Evolutionary conservation across 2,329 filamentous ascomycete species (phyloP), one percentile per base, ranked within the genome.

Genomic region (Ophiostoma himal-ulmi): DNA sequence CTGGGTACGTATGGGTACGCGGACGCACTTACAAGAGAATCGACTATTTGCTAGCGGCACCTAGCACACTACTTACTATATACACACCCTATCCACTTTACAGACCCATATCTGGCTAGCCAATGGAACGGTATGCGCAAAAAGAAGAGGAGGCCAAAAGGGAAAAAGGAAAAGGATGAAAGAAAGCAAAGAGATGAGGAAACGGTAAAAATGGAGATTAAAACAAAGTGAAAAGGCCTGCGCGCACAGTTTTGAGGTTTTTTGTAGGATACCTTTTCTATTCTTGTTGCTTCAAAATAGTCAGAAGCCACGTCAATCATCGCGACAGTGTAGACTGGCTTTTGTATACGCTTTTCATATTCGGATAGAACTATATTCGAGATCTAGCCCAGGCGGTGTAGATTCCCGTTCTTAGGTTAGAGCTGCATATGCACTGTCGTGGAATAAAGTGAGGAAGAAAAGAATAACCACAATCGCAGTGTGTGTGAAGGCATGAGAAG

Each of bases 81-180:
- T 34, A 69, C 68, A 36, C 60, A 34, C 68, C 68, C 64, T 54
- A 6, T 36, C 69, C 69, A 65, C 48, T 57, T 57, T 64, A 60
- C 26, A 64, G 20, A 37, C n/a, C 64, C 48, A 62, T 26, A 17
- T 39, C 7, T 65, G 37, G 22, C 52, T 30, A 39, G 22, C 69
- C 69, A 70, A 70, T 70, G 69, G 22, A 65, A 70, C 39, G 62
- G 44, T 60, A 60, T 36, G 69, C 65, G 69, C 69, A 70, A 67
- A 68, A 26, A 37, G 64, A 67, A 57, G n/a, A 17, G 44, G 44
- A 26, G 13, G 57, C 20, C 6, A 5, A 65, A 20, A 6, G 11
- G 3, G 26, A 36, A 11, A 66, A 39, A 54, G 48, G 52, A 69
- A 34, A 69, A 62, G 30, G 7, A 39, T n/a, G 60, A 34, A 48